A percentile compares a stretch with the other conserved stretches of the same genome.
These are phyloP conservation scores for Cicer cuneatum DNA, from an alignment of 306 rosid genomes.

Conservation along the genomic window DNA sequence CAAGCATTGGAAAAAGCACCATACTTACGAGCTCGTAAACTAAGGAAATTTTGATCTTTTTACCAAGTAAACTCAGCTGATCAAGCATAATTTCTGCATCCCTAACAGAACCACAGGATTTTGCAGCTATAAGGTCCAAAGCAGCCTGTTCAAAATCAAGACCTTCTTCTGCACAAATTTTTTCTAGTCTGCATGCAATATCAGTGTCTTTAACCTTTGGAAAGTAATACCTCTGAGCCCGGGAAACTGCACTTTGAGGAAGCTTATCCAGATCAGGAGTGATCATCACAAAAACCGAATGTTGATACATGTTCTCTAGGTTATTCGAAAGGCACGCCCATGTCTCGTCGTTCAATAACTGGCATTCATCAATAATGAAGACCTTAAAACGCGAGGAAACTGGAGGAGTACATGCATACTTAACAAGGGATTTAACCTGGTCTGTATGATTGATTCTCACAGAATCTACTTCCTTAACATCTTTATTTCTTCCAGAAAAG, in stretches of 20 bases:
- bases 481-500: conserved; percentile 79
- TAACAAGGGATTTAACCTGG: conserved; percentile 68
- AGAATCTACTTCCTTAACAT: conserved; percentile 77
- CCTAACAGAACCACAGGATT: conserved; percentile 81
- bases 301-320: conserved; percentile 65
- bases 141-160: conserved; percentile 74
- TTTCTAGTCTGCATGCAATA: conserved; percentile 61
- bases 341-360: conserved; percentile 63
- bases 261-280: conserved; percentile 76
- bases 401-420: conserved; percentile 66
- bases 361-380: conserved; percentile 89
- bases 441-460: conserved; percentile 67
- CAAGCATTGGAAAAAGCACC: conserved; percentile 16
- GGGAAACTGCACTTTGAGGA: conserved; percentile 68
- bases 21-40: conserved; percentile 82
- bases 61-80: conserved; percentile 86
- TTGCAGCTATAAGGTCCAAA: conserved; percentile 70
- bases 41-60: conserved; percentile 61
- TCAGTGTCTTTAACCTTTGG: conserved; percentile 75
- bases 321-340: conserved; percentile 72
- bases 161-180: conserved; percentile 69
- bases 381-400: conserved; percentile 73
- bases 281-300: conserved; percentile 76
- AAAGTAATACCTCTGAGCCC: conserved; percentile 78
- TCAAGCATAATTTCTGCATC: conserved; percentile 96